These are phyloP conservation scores for Taphrina betulina DNA, from an alignment of 1,139 yeast species.

Conservation along the genomic window DNA sequence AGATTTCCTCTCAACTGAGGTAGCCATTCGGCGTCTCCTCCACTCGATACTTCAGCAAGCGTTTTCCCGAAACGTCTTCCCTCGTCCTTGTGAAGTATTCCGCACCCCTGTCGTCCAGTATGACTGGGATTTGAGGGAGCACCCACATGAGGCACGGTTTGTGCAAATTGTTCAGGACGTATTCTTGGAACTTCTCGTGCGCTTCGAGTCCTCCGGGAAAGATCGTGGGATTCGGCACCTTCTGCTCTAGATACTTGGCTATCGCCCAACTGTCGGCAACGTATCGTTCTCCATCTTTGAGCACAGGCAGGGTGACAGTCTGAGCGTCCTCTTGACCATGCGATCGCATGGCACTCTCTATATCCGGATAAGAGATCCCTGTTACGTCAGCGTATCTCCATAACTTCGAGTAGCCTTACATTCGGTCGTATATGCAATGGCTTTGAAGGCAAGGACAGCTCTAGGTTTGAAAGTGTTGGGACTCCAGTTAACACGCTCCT, in stretches of 20 bases:
- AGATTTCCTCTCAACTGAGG: background rate
- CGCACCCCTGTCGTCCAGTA: slow-evolving; percentile 5
- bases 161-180: background rate
- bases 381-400: no score
- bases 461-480: slow-evolving; percentile 13
- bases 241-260: slow-evolving; percentile 12
- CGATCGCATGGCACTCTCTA: background rate
- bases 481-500: slow-evolving; percentile 7
- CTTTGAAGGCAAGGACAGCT: background rate
- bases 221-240: slow-evolving; percentile 3
- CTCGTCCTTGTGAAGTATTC: slow-evolving; percentile 9
- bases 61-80: background rate
- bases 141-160: background rate
- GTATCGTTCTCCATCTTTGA: background rate
- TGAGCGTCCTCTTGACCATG: slow-evolving; percentile 10
- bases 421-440: slow-evolving; percentile 1
- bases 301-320: background rate
- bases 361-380: slow-evolving; percentile 19
- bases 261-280: slow-evolving; percentile 5
- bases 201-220: slow-evolving; percentile 13
- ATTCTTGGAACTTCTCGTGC: slow-evolving; percentile 6
- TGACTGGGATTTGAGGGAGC: slow-evolving; percentile 2
- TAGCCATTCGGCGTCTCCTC: slow-evolving; percentile 2
- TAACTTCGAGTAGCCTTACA: no score
- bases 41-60: background rate